Percentiles rank a stretch among this genome's conserved stretches.
Conservation (phyloP, 441 rosid species). For the Croton setiger region DNA sequence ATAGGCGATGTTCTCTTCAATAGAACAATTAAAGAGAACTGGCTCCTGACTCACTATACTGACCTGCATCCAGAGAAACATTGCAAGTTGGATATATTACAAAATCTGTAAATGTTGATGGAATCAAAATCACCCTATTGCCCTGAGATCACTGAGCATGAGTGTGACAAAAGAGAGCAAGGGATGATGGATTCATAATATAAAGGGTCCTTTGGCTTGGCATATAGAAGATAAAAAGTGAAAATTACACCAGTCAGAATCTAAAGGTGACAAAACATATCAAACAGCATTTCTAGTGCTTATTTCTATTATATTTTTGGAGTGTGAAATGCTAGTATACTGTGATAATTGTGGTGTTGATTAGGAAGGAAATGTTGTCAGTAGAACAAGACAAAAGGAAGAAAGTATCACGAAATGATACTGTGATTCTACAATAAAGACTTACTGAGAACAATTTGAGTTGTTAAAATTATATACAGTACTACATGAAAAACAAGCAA, state of each 20-base stretch:
- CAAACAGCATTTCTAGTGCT: neutral
- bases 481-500: neutral
- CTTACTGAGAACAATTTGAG: neutral
- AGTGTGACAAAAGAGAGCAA: neutral
- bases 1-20: conserved; percentile 87
- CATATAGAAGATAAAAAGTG: neutral
- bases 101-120: neutral
- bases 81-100: neutral
- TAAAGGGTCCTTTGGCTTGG: neutral
- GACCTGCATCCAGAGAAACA: conserved; percentile 37
- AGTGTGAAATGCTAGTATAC: neutral
- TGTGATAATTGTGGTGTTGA: neutral
- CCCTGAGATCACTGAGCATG: no score
- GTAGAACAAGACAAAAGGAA: neutral
- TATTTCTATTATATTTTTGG: neutral
- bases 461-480: conserved; percentile 1
- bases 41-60: conserved; percentile 99
- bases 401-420: neutral
- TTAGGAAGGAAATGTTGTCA: neutral
- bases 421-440: neutral
- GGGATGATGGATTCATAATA: neutral
- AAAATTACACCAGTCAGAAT: neutral
- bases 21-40: conserved; percentile 80
- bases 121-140: no score
- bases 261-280: neutral